Base-by-base conservation (phyloP, 805 yeast genomes). In the Ogataea corticis region DNA sequence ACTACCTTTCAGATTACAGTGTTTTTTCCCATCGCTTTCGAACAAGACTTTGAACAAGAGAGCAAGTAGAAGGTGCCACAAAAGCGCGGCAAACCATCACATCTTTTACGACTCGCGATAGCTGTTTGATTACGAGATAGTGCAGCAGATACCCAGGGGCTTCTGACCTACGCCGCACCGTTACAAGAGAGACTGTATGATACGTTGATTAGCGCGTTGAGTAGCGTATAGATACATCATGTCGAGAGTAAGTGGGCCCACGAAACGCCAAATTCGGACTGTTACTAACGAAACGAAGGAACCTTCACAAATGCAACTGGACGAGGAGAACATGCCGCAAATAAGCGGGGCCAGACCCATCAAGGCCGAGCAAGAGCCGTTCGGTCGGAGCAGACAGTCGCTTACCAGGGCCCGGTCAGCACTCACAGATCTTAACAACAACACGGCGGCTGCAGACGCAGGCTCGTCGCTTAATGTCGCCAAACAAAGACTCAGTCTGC, bases 261-360 rank as follows among this genome's bases (percentile, higher is more conserved):
- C 35, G 42, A 15, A 11, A 42, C 34, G 38, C 33, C 43, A 4
- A 41, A 36, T 11, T 6, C 6, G 16, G 4, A 12, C 23, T 12
- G 7, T 7, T 38, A 38, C 35, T 38, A 38, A 38, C 41, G n/a
- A 9, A 4, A 14, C 3, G 12, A 16, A 45, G 53, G 62, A 61
- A 48, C 44, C 41, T 23, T 55, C 63, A 15, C 58, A 52, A 35
- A 59, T 63, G 58, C 66, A 61, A 44, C 44, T 58, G 34, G 64
- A 62, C 27, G 63, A 62, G 29, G 67, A 63, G 48, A 63, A 63
- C 42, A 50, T 59, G 33, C 58, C 54, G 18, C 60, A 53, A 29
- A 35, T 50, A 31, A 42, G 49, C 28, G 57, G 54, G 33, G 17
- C 45, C 6, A 46, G 52, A 29, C 23, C n/a, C 29, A 38, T 43